phyloP scores from a whole-genome alignment of 2,329 filamentous ascomycete genomes.

The Xylaria sp. region DNA sequence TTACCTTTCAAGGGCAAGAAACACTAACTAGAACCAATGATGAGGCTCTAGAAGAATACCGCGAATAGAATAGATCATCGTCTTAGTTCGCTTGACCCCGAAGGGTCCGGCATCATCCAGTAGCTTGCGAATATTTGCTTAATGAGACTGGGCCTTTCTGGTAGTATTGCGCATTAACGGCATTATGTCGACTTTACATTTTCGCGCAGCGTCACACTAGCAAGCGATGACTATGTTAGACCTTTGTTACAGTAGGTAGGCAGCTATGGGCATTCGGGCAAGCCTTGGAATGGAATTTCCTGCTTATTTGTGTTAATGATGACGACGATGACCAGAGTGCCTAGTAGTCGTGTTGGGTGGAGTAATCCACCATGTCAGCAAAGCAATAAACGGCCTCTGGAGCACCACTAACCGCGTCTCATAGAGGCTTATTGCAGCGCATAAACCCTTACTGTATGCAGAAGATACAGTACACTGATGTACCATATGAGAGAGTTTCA shows the following conservation, averaged over 20 bases:
- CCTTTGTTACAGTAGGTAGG: neutral
- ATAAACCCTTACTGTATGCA: slow-evolving; percentile 14
- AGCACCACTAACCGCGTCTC: neutral
- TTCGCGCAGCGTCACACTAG: neutral
- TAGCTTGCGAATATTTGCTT: neutral
- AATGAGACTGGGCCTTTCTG: neutral
- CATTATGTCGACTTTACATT: neutral
- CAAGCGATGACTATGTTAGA: neutral
- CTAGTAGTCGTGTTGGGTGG: neutral
- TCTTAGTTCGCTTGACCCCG: slow-evolving; percentile 8
- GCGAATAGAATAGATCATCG: slow-evolving; percentile 17
- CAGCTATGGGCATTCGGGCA: neutral
- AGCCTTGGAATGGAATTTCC: neutral
- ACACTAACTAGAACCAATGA: slow-evolving; percentile 19
- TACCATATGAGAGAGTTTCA: neutral
- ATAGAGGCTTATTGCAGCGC: slow-evolving; percentile 15
- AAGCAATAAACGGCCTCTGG: neutral
- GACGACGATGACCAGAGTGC: neutral
- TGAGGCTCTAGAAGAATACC: slow-evolving; percentile 14
- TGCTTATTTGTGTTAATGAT: neutral
- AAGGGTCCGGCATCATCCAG: slow-evolving; percentile 22
- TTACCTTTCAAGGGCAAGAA: slow-evolving; percentile 28
- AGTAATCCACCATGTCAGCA: slow-evolving; percentile 16
- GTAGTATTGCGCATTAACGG: neutral
- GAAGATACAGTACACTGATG: neutral